Evolutionary conservation across 176 grass and related monocot genomes (phyloP).

Genomic region (Melocanna baccifera): DNA sequence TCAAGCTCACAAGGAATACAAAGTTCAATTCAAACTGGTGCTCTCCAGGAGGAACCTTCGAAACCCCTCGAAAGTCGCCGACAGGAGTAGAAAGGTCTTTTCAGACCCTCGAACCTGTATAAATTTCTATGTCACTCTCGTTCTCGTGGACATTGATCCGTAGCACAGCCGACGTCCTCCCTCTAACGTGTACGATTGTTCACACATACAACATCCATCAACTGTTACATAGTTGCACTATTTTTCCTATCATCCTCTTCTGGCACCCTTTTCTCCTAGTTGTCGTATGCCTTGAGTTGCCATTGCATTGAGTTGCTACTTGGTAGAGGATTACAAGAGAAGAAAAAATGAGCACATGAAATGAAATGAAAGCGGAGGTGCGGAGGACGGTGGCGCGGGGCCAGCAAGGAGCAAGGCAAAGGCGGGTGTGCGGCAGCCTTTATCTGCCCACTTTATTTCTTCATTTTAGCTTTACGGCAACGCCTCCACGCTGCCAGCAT

Average conservation of each 20-base stretch:
- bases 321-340: neutral
- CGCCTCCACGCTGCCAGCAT: constrained; percentile 30
- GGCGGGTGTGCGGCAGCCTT: constrained; percentile 17
- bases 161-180: too few relatives aligned
- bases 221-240: neutral
- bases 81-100: too few relatives aligned
- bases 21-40: too few relatives aligned
- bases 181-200: too few relatives aligned
- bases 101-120: too few relatives aligned
- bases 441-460: neutral
- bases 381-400: constrained; percentile 19
- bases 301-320: constrained; percentile 1
- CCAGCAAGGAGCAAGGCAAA: neutral
- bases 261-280: neutral
- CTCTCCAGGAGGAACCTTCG: too few relatives aligned
- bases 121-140: too few relatives aligned
- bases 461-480: constrained; percentile 48
- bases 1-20: too few relatives aligned
- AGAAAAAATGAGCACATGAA: neutral
- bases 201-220: constrained; percentile 27
- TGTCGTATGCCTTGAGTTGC: constrained; percentile 3
- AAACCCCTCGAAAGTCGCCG: too few relatives aligned
- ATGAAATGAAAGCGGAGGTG: neutral
- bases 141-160: too few relatives aligned
- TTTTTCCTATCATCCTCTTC: neutral